Base-by-base conservation (phyloP, 2,329 filamentous ascomycete species). In the Pseudocercospora pini-densiflorae region DNA sequence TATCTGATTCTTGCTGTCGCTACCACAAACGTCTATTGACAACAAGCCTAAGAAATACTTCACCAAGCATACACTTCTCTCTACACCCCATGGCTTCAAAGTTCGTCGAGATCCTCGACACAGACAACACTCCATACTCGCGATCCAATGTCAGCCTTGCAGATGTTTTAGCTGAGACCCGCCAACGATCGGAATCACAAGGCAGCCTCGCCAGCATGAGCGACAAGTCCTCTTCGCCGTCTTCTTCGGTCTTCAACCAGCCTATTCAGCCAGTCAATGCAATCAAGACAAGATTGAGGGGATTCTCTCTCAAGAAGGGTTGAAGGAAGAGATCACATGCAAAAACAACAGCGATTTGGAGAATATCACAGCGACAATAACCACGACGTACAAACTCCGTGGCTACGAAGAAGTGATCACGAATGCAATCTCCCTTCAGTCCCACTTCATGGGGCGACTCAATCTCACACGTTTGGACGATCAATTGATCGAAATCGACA, bases 101-200 rank as follows among this genome's bases (percentile, higher is more conserved):
- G 63, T 79, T 79, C 60, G 73, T 76, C 60, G 77, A 79, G 63
- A 73, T 77, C 31, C 71, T 79, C 62, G 77, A 79, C 70, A 71
- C 66, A 36, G 66, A 66, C 27, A 57, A 71, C 31, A 65, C 71
- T 3, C 75, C 74, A 29, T 75, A 72, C 66, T 76, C 74, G 14
- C 73, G 74, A n/a, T 71, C 70, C 63, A 78, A 77, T 67, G 76
- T 78, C 65, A 77, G 70, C 62, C 70, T 79, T 8, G 76, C 78
- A 62, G 76, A 78, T 57, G 73, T 77, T 7, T 71, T 79, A 5
- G 73, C 71, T 6, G 77, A 78, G 60, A 75, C 71, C 4, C 68
- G 75, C 31, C 70, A 71, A 59, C 68, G 76, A 63, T 76, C 74
- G 14, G 66, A 73, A 16, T 76, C 74, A n/a, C 66, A 73, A 29